These are phyloP conservation scores for Globisporangium rhizosaccharum DNA, from an alignment of 352 stramenopile species.

Conservation along the genomic window DNA sequence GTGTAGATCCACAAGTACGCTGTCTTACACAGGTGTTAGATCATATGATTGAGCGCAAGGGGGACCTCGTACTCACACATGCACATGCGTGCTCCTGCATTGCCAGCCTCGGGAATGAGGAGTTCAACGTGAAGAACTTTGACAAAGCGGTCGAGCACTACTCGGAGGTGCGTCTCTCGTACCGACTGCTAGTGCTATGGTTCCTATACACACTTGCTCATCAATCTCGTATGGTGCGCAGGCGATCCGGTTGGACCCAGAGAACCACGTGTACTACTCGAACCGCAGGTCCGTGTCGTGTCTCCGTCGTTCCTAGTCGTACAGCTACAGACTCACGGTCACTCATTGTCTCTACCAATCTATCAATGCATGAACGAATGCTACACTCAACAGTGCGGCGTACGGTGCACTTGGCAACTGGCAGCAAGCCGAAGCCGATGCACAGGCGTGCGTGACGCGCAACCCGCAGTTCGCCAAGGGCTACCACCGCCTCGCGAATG, in stretches of 20 bases:
- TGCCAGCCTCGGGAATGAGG: slow-evolving; percentile 67
- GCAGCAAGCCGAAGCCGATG: slow-evolving; percentile 64
- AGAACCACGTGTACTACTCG: slow-evolving; percentile 84
- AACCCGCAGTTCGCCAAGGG: slow-evolving; percentile 76
- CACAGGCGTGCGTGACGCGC: slow-evolving; percentile 63
- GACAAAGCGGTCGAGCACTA: slow-evolving; percentile 75
- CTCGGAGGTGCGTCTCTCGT: slow-evolving; percentile 39
- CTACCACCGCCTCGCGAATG: slow-evolving; percentile 75
- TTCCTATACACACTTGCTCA: neutral
- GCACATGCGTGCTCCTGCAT: slow-evolving; percentile 1
- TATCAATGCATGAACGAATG: too few species aligned
- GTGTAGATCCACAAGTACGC: too few species aligned
- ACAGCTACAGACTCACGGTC: neutral
- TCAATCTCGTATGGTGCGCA: slow-evolving; percentile 12
- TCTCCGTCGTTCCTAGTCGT: neutral
- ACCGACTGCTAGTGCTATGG: too few species aligned
- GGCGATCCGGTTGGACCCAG: slow-evolving; percentile 68
- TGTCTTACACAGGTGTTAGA: too few species aligned
- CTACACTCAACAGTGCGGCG: slow-evolving; percentile 51
- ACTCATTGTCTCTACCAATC: neutral
- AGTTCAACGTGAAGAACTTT: slow-evolving; percentile 86
- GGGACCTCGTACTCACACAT: neutral
- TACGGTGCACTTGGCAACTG: slow-evolving; percentile 67
- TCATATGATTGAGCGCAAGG: neutral
- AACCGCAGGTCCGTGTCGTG: slow-evolving; percentile 47